These are phyloP conservation scores for Diutina siamensis DNA, from an alignment of 1,139 yeast genomes.

Conservation along the genomic window DNA sequence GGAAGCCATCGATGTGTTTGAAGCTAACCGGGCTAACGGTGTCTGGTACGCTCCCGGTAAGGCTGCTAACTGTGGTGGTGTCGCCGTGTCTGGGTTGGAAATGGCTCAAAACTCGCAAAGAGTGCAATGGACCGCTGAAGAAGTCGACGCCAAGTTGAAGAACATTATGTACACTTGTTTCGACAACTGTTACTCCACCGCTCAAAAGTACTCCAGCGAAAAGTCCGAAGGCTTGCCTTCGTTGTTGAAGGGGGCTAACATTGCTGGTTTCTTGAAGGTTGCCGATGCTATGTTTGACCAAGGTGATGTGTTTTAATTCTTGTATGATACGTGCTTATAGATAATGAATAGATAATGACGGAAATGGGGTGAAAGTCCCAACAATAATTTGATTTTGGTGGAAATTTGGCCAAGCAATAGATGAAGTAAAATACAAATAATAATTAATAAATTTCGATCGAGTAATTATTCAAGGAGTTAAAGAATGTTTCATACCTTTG, in stretches of 20 bases:
- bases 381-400: too few relatives aligned
- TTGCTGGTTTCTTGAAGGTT: conserved; percentile 97
- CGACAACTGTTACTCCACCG: conserved; percentile 84
- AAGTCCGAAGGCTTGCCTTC: conserved; percentile 61
- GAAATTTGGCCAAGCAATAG: too few relatives aligned
- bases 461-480: too few relatives aligned
- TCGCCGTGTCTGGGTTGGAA: conserved; percentile 95
- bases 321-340: conserved; percentile 1
- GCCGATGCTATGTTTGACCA: conserved; percentile 97
- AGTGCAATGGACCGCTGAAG: conserved; percentile 76
- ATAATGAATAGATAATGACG: conserved; percentile 2
- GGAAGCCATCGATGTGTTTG: conserved; percentile 92
- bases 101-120: conserved; percentile 99
- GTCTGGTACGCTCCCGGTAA: conserved; percentile 99
- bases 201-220: conserved; percentile 68
- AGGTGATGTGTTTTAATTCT: conserved; percentile 63
- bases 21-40: conserved; percentile 66
- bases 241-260: conserved; percentile 95
- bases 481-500: too few relatives aligned
- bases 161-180: conserved; percentile 89
- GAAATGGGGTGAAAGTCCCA: too few relatives aligned
- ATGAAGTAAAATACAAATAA: too few relatives aligned
- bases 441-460: too few relatives aligned
- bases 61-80: conserved; percentile 99
- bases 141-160: conserved; percentile 81